A percentile compares a stretch with the other conserved stretches of the same genome.
Evolutionary conservation across 2,329 filamentous ascomycete genomes (phyloP).

Genomic region (Claviceps fusiformis): DNA sequence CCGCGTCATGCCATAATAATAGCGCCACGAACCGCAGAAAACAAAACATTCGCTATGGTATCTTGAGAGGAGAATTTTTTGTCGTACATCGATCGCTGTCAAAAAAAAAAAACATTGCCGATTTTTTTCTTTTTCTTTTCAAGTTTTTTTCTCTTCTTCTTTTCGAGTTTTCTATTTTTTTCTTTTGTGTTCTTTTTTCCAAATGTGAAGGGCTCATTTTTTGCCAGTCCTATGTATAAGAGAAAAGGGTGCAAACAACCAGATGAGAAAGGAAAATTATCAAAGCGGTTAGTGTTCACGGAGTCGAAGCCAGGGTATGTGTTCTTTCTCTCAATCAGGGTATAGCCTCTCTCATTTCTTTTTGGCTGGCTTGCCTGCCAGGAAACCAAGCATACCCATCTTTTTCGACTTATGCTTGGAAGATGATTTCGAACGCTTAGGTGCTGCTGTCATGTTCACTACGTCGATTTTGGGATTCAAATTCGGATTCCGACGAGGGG

Average conservation of each 20-base stretch:
- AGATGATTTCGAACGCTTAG: conserved; percentile 5
- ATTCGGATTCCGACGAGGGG: not conserved
- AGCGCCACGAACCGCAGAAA: conserved; percentile 1
- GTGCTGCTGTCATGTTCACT: conserved; percentile 8
- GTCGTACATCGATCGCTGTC: conserved; percentile 5
- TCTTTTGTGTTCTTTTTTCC: not conserved
- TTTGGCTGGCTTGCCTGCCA: conserved; percentile 10
- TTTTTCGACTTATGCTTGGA: conserved; percentile 9
- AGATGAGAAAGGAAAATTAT: not conserved
- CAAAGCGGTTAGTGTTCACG: not conserved
- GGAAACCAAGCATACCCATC: conserved; percentile 9
- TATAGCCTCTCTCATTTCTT: conserved; percentile 10
- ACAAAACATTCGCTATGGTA: conserved; percentile 8
- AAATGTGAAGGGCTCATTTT: conserved; percentile 5
- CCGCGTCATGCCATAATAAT: not conserved
- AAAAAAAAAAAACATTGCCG: not conserved
- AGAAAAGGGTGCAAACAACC: not conserved
- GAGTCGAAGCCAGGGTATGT: not conserved
- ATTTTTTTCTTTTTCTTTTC: not conserved
- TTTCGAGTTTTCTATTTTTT: not conserved
- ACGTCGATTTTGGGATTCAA: conserved; percentile 9
- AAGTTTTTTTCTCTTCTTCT: not conserved
- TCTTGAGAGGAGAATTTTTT: conserved; percentile 4
- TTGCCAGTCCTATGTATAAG: conserved; percentile 7
- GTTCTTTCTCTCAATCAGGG: not conserved